phyloP scores from a whole-genome alignment of 345 rosid genomes.

The Acer negundo region DNA sequence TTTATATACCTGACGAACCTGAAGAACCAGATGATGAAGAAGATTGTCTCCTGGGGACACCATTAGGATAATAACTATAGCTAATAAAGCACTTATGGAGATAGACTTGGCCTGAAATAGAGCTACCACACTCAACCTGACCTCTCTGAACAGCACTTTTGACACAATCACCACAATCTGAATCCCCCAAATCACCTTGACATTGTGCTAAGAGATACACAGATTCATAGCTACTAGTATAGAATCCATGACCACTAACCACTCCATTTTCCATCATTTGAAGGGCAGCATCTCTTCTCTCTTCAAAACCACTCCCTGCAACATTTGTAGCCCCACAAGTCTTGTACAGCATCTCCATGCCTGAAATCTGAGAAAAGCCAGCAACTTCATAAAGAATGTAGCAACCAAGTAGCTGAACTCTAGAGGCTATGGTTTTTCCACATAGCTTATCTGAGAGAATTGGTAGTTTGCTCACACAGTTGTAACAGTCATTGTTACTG shows the following conservation, averaged over 20 bases:
- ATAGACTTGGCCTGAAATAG: constrained; percentile 83
- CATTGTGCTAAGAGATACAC: constrained; percentile 85
- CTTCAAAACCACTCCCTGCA: constrained; percentile 81
- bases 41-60: constrained; percentile 62
- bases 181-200: constrained; percentile 92
- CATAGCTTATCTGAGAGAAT: constrained; percentile 72
- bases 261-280: constrained; percentile 70
- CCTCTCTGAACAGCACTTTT: constrained; percentile 77
- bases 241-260: constrained; percentile 73
- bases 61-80: constrained; percentile 79
- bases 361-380: constrained; percentile 84
- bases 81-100: constrained; percentile 88
- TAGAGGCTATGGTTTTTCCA: constrained; percentile 70
- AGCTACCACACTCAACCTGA: constrained; percentile 91
- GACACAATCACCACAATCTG: constrained; percentile 85
- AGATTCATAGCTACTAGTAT: constrained; percentile 61
- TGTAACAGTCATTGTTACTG: constrained; percentile 71
- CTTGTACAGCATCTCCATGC: constrained; percentile 88
- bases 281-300: constrained; percentile 82
- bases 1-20: constrained; percentile 51
- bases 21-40: constrained; percentile 42
- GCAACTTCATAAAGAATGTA: constrained; percentile 81
- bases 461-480: constrained; percentile 89
- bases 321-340: constrained; percentile 66
- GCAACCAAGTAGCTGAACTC: constrained; percentile 89